These are phyloP conservation scores for Rhizopus arrhizus DNA, from an alignment of 371 early-diverging fungal genomes.

Conservation along the genomic window DNA sequence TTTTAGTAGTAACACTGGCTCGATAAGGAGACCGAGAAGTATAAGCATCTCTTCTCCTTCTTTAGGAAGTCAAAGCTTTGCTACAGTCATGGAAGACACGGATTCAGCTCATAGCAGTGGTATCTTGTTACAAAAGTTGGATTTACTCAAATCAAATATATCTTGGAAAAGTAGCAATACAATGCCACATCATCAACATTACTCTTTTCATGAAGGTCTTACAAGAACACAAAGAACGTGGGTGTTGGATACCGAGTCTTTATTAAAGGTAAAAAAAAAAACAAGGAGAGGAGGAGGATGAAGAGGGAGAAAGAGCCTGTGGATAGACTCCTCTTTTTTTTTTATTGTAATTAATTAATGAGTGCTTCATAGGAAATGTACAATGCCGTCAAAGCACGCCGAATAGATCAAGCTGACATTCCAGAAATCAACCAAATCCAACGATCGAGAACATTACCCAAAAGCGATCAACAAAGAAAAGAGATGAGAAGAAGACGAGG, in stretches of 20 bases:
- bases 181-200: neutral
- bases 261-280: conserved; percentile 29
- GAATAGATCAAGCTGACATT: conserved; percentile 25
- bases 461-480: conserved; percentile 1
- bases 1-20: conserved; percentile 8
- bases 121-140: conserved; percentile 11
- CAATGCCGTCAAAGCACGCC: conserved; percentile 23
- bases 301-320: neutral
- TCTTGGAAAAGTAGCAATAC: conserved; percentile 13
- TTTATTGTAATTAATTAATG: conserved; percentile 2
- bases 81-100: neutral
- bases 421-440: neutral
- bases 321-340: neutral
- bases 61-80: conserved; percentile 5
- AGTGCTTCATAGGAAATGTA: conserved; percentile 29
- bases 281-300: neutral
- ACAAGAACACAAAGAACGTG: conserved; percentile 25
- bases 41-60: neutral
- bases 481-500: conserved; percentile 13
- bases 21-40: conserved; percentile 1
- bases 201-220: neutral
- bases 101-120: neutral
- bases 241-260: conserved; percentile 28
- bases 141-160: conserved; percentile 21
- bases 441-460: conserved; percentile 18